Base-by-base conservation (phyloP, 2,329 filamentous ascomycete species). In the Beauveria sp. region DNA sequence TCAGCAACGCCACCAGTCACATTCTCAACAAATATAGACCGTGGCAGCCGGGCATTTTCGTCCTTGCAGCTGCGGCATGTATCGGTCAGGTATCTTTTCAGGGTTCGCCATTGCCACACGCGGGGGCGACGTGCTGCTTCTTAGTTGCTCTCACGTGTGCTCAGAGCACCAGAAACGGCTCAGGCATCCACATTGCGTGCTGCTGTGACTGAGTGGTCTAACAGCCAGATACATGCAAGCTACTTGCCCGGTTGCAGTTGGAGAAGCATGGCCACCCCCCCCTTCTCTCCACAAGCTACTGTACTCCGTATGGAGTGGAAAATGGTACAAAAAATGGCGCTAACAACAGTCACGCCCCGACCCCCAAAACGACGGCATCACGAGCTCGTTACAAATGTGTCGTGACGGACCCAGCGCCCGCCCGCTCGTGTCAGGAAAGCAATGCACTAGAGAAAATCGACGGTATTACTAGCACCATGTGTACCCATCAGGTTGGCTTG, bases 341-440 rank as follows among this genome's bases (percentile, higher is more conserved):
- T 28, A 56, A 56, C 43, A 56, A 46, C 42, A 45, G 54, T 40
- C 43, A 22, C 20, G 3, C 42, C 43, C 54, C 48, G 12, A n/a
- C 50, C 31, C 28, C 50, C 16, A 52, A 57, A 57, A 55, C 5
- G 28, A 43, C 20, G 31, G 54, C 54, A 57, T 57, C 54, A 57
- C 54, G 54, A 57, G 54, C 45, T 49, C 45, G 54, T 49, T n/a
- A 43, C 43, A 57, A 49, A 57, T 49, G 54, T 57, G 54, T 57
- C 54, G 54, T 57, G 54, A 57, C 43, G 43, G 40, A 26, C 28
- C 53, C 54, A 49, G 22, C 28, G 43, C 43, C 43, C 8, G 16
- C 38, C 14, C 42, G 20, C 38, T 42, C 14, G 34, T 26, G 51
- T 54, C 38, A 28, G 50, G 24, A 38, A 20, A 22, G 20, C 24